Evolutionary conservation across 768 basidiomycete genomes (phyloP).

Genomic region (Pleurotus giganteus): DNA sequence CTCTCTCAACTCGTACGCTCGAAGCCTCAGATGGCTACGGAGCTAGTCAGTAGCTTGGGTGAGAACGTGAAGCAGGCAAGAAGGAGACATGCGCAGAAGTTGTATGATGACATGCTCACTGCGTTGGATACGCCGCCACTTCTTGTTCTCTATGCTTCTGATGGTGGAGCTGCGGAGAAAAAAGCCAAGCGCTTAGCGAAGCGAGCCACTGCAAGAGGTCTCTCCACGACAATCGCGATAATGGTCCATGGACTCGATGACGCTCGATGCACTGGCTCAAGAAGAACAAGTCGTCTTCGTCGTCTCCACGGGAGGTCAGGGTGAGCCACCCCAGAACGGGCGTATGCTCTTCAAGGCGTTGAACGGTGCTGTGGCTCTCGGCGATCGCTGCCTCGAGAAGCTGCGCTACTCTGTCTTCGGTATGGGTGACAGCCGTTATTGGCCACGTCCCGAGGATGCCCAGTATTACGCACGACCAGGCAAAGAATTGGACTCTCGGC

Average conservation of each 20-base stretch:
- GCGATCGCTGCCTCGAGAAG: slow-evolving; percentile 57
- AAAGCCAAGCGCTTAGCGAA: slow-evolving; percentile 83
- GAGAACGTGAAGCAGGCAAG: slow-evolving; percentile 82
- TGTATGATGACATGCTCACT: slow-evolving; percentile 80
- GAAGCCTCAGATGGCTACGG: slow-evolving; percentile 75
- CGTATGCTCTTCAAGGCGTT: slow-evolving; percentile 85
- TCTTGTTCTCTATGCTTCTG: slow-evolving; percentile 87
- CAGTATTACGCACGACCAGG: slow-evolving; percentile 97
- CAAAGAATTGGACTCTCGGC: slow-evolving; percentile 82
- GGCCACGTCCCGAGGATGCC: slow-evolving; percentile 96
- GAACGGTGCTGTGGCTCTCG: slow-evolving; percentile 57
- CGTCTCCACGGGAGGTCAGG: slow-evolving; percentile 96
- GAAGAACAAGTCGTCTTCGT: slow-evolving; percentile 83
- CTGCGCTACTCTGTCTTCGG: slow-evolving; percentile 84
- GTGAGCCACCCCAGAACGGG: slow-evolving; percentile 97
- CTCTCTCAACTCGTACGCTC: slow-evolving; percentile 88
- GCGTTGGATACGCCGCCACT: slow-evolving; percentile 89
- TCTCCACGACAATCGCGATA: slow-evolving; percentile 70
- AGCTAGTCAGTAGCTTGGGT: slow-evolving; percentile 82
- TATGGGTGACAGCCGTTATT: slow-evolving; percentile 98
- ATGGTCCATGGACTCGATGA: slow-evolving; percentile 84
- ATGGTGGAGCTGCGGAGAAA: slow-evolving; percentile 94
- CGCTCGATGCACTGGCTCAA: slow-evolving; percentile 68
- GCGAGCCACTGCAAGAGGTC: slow-evolving; percentile 81
- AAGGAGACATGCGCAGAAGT: slow-evolving; percentile 74